These are phyloP conservation scores for Cadophora luteo-olivacea DNA, from an alignment of 2,329 filamentous ascomycete species.

Conservation along the genomic window DNA sequence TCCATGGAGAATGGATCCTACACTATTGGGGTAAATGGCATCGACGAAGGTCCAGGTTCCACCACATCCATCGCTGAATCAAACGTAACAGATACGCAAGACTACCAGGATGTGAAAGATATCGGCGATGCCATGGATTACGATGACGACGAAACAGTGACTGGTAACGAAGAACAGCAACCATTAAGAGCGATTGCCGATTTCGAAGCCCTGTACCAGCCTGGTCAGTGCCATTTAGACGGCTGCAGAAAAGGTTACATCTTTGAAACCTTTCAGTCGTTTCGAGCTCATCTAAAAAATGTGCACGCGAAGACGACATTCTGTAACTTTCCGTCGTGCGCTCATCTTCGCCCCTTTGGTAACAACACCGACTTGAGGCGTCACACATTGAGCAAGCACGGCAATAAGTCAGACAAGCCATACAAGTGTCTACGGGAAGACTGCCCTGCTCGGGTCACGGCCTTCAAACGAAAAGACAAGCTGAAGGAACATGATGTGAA, in stretches of 20 bases:
- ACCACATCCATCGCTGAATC: not conserved
- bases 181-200: not conserved
- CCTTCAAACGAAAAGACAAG: constrained; percentile 21
- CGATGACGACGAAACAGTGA: not conserved
- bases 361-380: constrained; percentile 11
- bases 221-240: constrained; percentile 1
- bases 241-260: constrained; percentile 14
- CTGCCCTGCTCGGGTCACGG: constrained; percentile 12
- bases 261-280: not conserved
- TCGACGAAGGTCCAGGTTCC: not conserved
- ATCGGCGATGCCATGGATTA: not conserved
- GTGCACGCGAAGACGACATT: constrained; percentile 11
- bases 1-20: not conserved
- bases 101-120: not conserved
- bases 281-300: constrained; percentile 17
- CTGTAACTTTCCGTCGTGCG: constrained; percentile 7
- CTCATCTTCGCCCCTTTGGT: constrained; percentile 11
- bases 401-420: constrained; percentile 6
- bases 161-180: not conserved
- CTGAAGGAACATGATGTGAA: constrained; percentile 14
- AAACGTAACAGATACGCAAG: not conserved
- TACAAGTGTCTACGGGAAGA: constrained; percentile 7
- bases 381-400: constrained; percentile 7
- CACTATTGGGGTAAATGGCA: not conserved
- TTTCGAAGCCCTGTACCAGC: constrained; percentile 4